These are phyloP conservation scores for Usnea hakonensis DNA, from an alignment of 495 filamentous ascomycete genomes.

Conservation along the genomic window DNA sequence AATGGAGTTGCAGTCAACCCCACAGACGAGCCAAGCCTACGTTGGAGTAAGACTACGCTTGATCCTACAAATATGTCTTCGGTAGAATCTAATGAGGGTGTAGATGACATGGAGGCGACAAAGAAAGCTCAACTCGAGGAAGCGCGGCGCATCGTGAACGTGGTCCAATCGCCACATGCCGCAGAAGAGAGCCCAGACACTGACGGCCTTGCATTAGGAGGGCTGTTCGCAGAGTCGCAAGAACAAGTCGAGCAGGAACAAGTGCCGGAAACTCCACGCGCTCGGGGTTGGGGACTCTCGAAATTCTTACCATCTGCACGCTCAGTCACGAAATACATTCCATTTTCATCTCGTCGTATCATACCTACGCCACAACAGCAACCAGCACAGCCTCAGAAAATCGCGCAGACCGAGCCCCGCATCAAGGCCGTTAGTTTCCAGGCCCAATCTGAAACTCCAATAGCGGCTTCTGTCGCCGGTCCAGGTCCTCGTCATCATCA, in stretches of 20 bases:
- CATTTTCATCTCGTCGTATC: slow-evolving; percentile 7
- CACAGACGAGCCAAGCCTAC: not conserved
- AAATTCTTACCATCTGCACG: slow-evolving; percentile 4
- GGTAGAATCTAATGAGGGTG: not conserved
- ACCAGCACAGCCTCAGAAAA: not conserved
- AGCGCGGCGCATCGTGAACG: not conserved
- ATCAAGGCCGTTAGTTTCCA: not conserved
- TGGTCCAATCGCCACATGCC: not conserved
- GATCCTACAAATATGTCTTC: not conserved
- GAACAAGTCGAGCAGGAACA: not conserved
- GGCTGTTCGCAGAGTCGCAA: not conserved
- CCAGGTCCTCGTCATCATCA: not conserved
- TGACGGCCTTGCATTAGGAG: not conserved
- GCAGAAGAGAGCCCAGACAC: not conserved
- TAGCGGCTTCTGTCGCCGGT: not conserved
- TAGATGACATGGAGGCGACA: not conserved
- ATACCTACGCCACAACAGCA: not conserved
- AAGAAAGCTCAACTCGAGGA: not conserved
- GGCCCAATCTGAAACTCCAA: too few relatives aligned
- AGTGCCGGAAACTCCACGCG: slow-evolving; percentile 10
- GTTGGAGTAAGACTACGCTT: not conserved
- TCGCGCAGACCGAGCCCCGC: slow-evolving; percentile 1
- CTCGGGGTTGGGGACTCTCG: slow-evolving; percentile 7
- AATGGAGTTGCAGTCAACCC: not conserved
- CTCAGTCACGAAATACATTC: slow-evolving; percentile 9